phyloP scores from a whole-genome alignment of 2,329 filamentous ascomycete genomes.

The Ilyonectria sp. region DNA sequence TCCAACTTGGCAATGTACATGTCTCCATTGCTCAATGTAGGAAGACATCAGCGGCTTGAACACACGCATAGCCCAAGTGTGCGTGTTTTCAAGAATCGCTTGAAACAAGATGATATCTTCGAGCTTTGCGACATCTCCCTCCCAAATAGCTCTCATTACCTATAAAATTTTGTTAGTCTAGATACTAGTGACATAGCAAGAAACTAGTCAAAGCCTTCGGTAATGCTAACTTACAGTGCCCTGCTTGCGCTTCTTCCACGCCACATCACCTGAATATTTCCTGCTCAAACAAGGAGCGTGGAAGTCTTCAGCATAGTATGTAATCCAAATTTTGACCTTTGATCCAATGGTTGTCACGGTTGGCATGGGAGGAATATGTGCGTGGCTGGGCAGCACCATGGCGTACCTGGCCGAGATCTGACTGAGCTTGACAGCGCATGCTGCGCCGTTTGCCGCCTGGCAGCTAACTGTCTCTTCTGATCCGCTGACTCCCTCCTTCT shows the following conservation, averaged over 20 bases:
- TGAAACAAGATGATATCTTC: constrained; percentile 31
- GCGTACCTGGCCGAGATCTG: constrained; percentile 28
- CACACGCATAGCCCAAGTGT: constrained; percentile 41
- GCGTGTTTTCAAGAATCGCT: constrained; percentile 41
- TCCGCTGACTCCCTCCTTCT: constrained; percentile 16
- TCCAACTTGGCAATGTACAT: background rate
- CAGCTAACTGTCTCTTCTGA: constrained; percentile 15
- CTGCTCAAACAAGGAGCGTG: constrained; percentile 11
- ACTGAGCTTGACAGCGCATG: constrained; percentile 34
- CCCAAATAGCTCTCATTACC: constrained; percentile 41
- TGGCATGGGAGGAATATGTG: constrained; percentile 37
- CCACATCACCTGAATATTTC: background rate
- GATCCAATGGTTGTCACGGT: constrained; percentile 35
- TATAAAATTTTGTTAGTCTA: constrained; percentile 4
- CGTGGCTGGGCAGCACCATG: background rate
- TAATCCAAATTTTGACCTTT: constrained; percentile 36
- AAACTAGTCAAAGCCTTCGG: background rate
- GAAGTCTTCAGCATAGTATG: constrained; percentile 30
- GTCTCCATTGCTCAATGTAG: constrained; percentile 39
- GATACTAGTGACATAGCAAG: background rate
- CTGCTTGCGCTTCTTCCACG: background rate
- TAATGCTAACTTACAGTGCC: constrained; percentile 26
- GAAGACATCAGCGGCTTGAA: constrained; percentile 36
- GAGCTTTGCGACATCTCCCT: constrained; percentile 30
- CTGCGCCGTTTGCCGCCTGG: constrained; percentile 35